A percentile compares a stretch with the other conserved stretches of the same genome.
Conservation (phyloP, 164 flowering plant species). For the Houttuynia cordata region DNA sequence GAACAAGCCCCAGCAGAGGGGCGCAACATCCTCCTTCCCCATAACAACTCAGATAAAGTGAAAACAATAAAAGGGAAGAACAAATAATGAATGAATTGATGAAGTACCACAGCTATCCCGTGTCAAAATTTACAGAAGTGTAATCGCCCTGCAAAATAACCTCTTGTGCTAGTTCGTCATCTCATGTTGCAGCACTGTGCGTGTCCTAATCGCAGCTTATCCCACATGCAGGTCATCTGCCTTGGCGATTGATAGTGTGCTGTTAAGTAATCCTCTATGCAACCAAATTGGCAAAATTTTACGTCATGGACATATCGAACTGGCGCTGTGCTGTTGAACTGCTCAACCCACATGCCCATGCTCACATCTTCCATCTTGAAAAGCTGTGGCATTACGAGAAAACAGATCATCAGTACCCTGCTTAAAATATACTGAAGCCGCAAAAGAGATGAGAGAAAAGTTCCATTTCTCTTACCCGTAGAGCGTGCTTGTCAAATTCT, state of each 20-base stretch:
- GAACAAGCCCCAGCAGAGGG: not conserved
- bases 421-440: not conserved
- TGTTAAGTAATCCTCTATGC: conserved; percentile 59
- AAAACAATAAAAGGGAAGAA: not conserved
- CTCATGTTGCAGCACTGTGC: conserved; percentile 74
- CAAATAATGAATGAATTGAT: not conserved
- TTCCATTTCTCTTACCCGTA: conserved; percentile 38
- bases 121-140: not conserved
- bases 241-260: conserved; percentile 87
- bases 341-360: conserved; percentile 88
- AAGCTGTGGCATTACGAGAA: conserved; percentile 24
- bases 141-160: not conserved
- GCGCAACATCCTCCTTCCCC: not conserved
- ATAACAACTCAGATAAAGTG: not conserved
- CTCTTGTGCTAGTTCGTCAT: conserved; percentile 10
- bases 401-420: not conserved
- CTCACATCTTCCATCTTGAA: conserved; percentile 92
- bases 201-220: conserved; percentile 39
- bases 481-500: conserved; percentile 62
- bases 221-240: conserved; percentile 85
- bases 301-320: conserved; percentile 56
- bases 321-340: conserved; percentile 38
- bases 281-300: conserved; percentile 75
- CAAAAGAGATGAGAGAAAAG: not conserved
- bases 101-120: not conserved